phyloP scores from a whole-genome alignment of 345 rosid species.

The Camelina laxa region DNA sequence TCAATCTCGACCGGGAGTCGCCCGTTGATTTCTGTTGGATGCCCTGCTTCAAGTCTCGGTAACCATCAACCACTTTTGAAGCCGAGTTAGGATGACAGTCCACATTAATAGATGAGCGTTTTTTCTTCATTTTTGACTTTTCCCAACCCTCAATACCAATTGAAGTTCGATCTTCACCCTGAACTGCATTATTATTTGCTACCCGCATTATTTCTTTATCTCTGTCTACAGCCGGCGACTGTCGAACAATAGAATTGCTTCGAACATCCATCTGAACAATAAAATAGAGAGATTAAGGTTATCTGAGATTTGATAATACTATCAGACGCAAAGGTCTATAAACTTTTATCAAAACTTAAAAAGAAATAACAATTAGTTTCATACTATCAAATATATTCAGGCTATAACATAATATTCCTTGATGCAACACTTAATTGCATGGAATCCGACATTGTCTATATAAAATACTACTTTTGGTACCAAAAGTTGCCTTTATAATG shows the following conservation, averaged over 20 bases:
- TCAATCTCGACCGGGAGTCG: slow-evolving; percentile 69
- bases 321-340: neutral
- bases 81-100: slow-evolving; percentile 60
- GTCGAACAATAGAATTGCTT: slow-evolving; percentile 63
- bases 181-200: slow-evolving; percentile 61
- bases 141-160: slow-evolving; percentile 91
- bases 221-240: slow-evolving; percentile 66
- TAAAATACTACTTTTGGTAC: slow-evolving; percentile 9
- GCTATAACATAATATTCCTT: neutral
- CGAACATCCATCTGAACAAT: slow-evolving; percentile 68
- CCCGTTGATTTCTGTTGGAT: slow-evolving; percentile 59
- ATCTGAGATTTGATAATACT: neutral
- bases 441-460: neutral
- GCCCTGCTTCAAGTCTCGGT: slow-evolving; percentile 78
- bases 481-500: slow-evolving; percentile 12
- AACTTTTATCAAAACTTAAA: neutral
- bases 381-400: neutral
- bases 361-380: neutral
- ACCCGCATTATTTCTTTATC: slow-evolving; percentile 68
- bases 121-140: slow-evolving; percentile 88
- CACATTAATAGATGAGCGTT: slow-evolving; percentile 81
- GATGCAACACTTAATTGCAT: slow-evolving; percentile 24
- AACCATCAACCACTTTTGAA: slow-evolving; percentile 62
- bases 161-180: slow-evolving; percentile 74
- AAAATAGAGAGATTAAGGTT: slow-evolving; percentile 36